These are phyloP conservation scores for Lipomyces sp. DNA, from an alignment of 805 yeast species.

Conservation along the genomic window DNA sequence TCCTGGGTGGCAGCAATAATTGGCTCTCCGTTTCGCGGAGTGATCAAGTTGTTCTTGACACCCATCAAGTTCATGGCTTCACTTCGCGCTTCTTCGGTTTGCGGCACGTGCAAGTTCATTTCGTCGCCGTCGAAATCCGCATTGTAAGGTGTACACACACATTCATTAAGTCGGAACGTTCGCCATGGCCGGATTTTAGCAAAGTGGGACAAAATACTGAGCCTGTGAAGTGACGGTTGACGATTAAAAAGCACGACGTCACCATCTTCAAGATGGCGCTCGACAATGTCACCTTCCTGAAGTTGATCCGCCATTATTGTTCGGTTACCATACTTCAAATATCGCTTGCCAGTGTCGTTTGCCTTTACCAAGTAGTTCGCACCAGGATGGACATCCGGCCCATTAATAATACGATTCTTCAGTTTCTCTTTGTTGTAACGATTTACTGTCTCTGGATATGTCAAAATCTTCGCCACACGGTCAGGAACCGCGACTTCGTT, in stretches of 20 bases:
- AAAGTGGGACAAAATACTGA: conserved; percentile 91
- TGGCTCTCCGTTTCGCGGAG: conserved; percentile 98
- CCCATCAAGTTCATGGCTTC: conserved; percentile 99
- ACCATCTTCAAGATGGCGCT: conserved; percentile 96
- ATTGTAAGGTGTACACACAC: conserved; percentile 99
- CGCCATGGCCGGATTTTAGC: conserved; percentile 98
- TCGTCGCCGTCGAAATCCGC: conserved; percentile 99
- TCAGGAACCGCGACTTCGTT: conserved; percentile 99
- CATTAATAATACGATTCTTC: conserved; percentile 73
- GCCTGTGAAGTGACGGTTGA: conserved; percentile 95
- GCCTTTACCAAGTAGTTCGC: conserved; percentile 85
- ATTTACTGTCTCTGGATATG: conserved; percentile 94
- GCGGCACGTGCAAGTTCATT: conserved; percentile 98
- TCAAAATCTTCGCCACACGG: conserved; percentile 90
- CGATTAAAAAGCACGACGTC: conserved; percentile 94
- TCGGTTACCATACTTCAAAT: conserved; percentile 86
- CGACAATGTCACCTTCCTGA: conserved; percentile 89
- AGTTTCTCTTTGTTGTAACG: conserved; percentile 81
- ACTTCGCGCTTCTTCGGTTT: conserved; percentile 97
- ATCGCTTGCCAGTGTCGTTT: conserved; percentile 84
- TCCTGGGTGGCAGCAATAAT: conserved; percentile 99
- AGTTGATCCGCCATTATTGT: conserved; percentile 73
- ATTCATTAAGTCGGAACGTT: conserved; percentile 93
- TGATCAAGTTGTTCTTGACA: conserved; percentile 88
- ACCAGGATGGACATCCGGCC: conserved; percentile 92